Evolutionary conservation across 2,329 filamentous ascomycete species (phyloP).

Genomic region (Monosporascus sp.): DNA sequence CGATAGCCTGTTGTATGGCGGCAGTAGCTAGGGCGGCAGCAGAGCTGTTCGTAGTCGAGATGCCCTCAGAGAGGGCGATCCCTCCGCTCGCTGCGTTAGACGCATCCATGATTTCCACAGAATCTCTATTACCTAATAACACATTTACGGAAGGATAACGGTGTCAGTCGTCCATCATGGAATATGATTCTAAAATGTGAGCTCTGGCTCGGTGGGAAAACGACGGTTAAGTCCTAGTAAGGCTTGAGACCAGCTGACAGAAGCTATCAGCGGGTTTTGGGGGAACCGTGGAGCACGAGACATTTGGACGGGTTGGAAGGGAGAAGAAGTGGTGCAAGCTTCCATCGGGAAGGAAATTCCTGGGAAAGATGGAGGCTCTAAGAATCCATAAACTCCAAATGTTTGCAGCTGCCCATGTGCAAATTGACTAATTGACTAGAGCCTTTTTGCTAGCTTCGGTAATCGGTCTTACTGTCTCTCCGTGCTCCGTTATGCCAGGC

Average conservation of each 20-base stretch:
- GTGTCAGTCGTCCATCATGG: neutral
- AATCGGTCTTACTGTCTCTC: conserved; percentile 9
- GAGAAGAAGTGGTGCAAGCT: neutral
- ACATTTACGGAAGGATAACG: neutral
- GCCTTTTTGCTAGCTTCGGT: neutral
- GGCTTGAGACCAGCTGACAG: neutral
- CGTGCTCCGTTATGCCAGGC: conserved; percentile 2
- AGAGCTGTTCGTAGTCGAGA: conserved; percentile 20
- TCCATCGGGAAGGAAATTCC: conserved; percentile 6
- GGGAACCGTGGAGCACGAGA: conserved; percentile 7
- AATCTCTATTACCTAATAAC: neutral
- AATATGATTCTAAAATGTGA: neutral
- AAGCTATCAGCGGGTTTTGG: conserved; percentile 6
- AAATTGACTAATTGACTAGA: neutral
- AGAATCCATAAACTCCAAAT: neutral
- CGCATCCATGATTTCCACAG: conserved; percentile 6
- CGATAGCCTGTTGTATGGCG: conserved; percentile 16
- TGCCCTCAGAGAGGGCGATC: conserved; percentile 17
- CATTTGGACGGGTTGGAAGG: conserved; percentile 10
- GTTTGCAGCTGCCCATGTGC: conserved; percentile 1
- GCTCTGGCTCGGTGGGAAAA: neutral
- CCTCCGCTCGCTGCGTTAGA: conserved; percentile 6
- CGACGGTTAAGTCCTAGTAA: neutral
- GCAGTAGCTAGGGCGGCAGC: conserved; percentile 18
- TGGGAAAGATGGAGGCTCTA: neutral